Evolutionary conservation across 805 yeast genomes (phyloP).

Genomic region (Henningerozyma blattae): DNA sequence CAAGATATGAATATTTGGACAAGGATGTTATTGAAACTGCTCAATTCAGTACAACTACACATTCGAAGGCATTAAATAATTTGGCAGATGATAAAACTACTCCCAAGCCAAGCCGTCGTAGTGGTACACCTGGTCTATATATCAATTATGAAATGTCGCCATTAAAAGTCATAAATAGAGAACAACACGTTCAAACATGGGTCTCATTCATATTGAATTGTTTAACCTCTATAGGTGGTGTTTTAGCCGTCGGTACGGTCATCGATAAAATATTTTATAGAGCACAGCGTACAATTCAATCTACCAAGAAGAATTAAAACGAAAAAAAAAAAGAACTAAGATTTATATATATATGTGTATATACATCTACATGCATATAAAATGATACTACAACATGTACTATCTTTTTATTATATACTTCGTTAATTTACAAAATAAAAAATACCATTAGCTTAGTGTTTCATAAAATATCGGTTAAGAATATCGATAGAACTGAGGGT

Average conservation of each 20-base stretch:
- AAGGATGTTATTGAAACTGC: conserved; percentile 49
- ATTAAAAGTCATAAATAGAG: conserved; percentile 76
- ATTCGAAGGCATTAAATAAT: conserved; percentile 74
- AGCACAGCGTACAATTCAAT: conserved; percentile 66
- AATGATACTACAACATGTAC: no score
- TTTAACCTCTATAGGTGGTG: conserved; percentile 86
- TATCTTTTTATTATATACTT: no score
- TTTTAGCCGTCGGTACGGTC: conserved; percentile 82
- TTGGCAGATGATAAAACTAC: conserved; percentile 90
- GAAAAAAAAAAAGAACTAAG: no score
- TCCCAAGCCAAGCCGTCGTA: conserved; percentile 65
- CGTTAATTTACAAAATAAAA: no score
- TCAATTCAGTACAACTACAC: conserved; percentile 81
- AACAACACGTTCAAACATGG: conserved; percentile 57
- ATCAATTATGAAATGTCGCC: conserved; percentile 89
- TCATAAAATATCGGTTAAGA: no score
- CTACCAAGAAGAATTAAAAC: neutral
- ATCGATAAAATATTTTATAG: conserved; percentile 82
- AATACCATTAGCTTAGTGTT: no score
- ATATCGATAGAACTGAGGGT: no score
- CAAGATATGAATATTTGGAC: conserved; percentile 63
- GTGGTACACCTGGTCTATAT: conserved; percentile 87
- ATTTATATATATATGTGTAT: no score
- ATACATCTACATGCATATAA: no score
- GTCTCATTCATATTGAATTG: conserved; percentile 73